These are phyloP conservation scores for Xanthoconium separans DNA, from an alignment of 1,284 basidiomycete species.

Conservation along the genomic window DNA sequence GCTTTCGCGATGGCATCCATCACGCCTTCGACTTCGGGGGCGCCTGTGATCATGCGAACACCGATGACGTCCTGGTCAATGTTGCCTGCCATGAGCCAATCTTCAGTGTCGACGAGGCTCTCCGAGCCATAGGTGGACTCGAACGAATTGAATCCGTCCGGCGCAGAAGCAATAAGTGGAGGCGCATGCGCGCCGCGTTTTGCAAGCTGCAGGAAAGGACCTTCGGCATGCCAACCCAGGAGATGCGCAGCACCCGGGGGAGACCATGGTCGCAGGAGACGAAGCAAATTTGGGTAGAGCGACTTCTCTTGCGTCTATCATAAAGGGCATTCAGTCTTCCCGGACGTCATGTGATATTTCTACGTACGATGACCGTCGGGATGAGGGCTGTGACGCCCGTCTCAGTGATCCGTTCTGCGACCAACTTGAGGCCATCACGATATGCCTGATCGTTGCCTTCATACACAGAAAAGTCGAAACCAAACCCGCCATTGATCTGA, in stretches of 20 bases:
- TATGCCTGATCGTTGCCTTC: conserved; percentile 70
- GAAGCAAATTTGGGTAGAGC: conserved; percentile 66
- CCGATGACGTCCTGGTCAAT: conserved; percentile 43
- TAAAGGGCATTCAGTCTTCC: background rate
- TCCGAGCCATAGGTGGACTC: conserved; percentile 72
- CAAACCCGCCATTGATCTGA: conserved; percentile 87
- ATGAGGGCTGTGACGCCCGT: conserved; percentile 90
- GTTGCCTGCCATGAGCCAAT: conserved; percentile 57
- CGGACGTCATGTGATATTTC: background rate
- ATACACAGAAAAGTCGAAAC: conserved; percentile 85
- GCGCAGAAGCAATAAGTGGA: conserved; percentile 64
- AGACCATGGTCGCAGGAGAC: conserved; percentile 62
- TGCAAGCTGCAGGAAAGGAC: conserved; percentile 78
- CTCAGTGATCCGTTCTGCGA: conserved; percentile 77
- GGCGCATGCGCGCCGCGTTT: conserved; percentile 82
- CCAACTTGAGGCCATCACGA: conserved; percentile 62
- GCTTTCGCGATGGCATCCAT: conserved; percentile 66
- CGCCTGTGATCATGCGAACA: conserved; percentile 82
- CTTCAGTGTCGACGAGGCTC: conserved; percentile 60
- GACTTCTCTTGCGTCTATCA: conserved; percentile 71
- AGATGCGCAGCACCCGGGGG: conserved; percentile 62
- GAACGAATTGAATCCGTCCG: conserved; percentile 59
- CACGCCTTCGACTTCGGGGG: conserved; percentile 84
- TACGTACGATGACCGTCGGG: conserved; percentile 74
- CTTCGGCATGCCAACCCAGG: conserved; percentile 88